Evolutionary conservation across 257 asterid genomes (phyloP), one percentile per base, ranked within the genome.

Genomic region (Osmanthus fragrans): DNA sequence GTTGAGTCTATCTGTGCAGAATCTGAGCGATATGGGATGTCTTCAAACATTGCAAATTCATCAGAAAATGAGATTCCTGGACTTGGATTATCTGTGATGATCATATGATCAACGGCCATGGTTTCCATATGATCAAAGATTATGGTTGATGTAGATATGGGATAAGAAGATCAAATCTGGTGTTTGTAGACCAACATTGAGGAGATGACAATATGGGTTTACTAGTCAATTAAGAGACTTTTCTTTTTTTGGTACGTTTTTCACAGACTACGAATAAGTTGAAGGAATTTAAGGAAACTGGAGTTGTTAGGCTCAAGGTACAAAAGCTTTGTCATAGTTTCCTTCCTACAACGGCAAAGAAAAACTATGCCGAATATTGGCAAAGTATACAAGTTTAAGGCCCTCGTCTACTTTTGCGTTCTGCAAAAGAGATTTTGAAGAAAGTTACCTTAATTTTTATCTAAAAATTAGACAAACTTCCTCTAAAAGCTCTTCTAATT

Each of bases 41-140:
- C 73, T 54, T 81, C 67, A 27, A 42, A 13, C 32, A 36, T 13
- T 5, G 71, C 21, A 33, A 54, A 45, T 70, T 71, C 70, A 51
- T 77, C 77, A 71, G 90, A 87, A 60, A 85, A 84, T 51, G 87
- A 84, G 74, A 82, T 85, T 79, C 86, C 83, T 80, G 90, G 90
- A 79, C 86, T 80, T 21, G 82, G 76, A 71, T 56, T 70, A 45
- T 87, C 89, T 73, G 84, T 66, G 45, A 11, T 11, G 16, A 58
- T 79, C 84, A 67, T 76, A 72, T 82, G 69, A 11, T 63, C 89
- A 76, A 82, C 79, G 12, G 87, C 86, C 87, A 85, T 84, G 32
- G 8, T 21, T 75, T 40, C 37, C 47, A 39, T 42, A 16, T 12
- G 54, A 42, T 73, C 74, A 60, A 25, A 60, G 40, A 37, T 34